Evolutionary conservation across 306 rosid species (phyloP).

Genomic region (Cicer cuneatum): DNA sequence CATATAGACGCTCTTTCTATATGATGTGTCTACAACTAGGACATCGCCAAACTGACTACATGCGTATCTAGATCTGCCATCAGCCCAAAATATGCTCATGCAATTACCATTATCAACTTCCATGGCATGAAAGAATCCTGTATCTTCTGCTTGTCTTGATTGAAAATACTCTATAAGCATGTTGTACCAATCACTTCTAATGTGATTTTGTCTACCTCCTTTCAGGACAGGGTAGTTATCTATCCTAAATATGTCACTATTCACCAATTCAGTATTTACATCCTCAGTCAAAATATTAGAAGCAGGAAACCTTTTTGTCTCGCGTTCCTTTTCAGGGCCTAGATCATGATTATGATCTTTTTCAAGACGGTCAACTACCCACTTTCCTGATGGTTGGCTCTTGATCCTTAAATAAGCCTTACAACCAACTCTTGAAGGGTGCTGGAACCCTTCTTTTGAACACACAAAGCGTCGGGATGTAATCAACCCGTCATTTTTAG

Average conservation of each 20-base stretch:
- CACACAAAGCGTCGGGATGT: conserved; percentile 95
- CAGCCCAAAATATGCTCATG: conserved; percentile 98
- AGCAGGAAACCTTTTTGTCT: conserved; percentile 53
- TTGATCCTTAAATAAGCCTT: conserved; percentile 90
- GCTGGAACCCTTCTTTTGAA: conserved; percentile 95
- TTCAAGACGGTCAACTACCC: conserved; percentile 87
- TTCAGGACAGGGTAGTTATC: conserved; percentile 57
- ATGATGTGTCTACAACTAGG: conserved; percentile 79
- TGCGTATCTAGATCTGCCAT: conserved; percentile 92
- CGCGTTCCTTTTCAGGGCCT: conserved; percentile 55
- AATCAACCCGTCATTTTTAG: conserved; percentile 79
- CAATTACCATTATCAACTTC: conserved; percentile 78
- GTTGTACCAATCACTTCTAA: conserved; percentile 80
- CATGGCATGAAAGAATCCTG: conserved; percentile 87
- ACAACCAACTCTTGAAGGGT: conserved; percentile 96
- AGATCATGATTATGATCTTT: conserved; percentile 88
- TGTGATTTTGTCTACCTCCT: conserved; percentile 77
- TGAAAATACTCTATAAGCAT: conserved; percentile 86
- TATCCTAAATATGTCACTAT: conserved; percentile 63
- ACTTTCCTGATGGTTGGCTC: conserved; percentile 79
- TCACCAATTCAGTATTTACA: conserved; percentile 62
- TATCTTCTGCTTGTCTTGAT: conserved; percentile 85
- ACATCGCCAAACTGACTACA: conserved; percentile 93
- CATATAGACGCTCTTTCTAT: conserved; percentile 69
- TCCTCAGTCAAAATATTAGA: conserved; percentile 69